Percentiles rank a stretch among this genome's conserved stretches.
phyloP scores from a whole-genome alignment of 805 yeast genomes.

The Nakazawaea populi region DNA sequence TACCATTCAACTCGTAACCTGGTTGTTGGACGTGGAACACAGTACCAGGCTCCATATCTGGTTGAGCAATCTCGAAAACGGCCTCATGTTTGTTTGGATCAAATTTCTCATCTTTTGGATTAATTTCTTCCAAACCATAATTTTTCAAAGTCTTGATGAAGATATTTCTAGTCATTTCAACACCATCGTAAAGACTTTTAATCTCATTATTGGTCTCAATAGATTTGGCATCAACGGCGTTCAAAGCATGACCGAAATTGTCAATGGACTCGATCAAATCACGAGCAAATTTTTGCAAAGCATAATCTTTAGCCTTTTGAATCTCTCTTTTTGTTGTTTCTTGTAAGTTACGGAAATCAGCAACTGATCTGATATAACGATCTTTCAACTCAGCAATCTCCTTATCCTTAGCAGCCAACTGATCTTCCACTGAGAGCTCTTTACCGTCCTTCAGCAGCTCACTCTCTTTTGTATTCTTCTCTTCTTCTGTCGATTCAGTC shows the following conservation, averaged over 20 bases:
- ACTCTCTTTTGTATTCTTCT: constrained; percentile 12
- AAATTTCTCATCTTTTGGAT: constrained; percentile 79
- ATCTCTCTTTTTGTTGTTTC: constrained; percentile 84
- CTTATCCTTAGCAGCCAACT: constrained; percentile 56
- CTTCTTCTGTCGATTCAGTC: constrained; percentile 23
- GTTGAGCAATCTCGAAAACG: constrained; percentile 79
- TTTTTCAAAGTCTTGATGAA: constrained; percentile 76
- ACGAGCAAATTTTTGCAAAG: constrained; percentile 85
- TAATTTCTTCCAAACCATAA: constrained; percentile 77
- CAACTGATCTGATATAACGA: constrained; percentile 74
- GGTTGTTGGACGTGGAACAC: constrained; percentile 89
- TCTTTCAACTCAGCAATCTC: constrained; percentile 81
- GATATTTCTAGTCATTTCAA: constrained; percentile 80
- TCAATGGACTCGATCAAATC: constrained; percentile 87
- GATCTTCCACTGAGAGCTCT: constrained; percentile 32
- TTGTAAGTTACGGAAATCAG: constrained; percentile 90
- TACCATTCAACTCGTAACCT: constrained; percentile 78
- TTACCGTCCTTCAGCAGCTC: constrained; percentile 10
- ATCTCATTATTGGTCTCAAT: constrained; percentile 56
- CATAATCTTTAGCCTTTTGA: constrained; percentile 83
- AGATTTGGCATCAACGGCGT: constrained; percentile 61
- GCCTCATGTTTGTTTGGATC: constrained; percentile 95
- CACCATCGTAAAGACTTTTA: constrained; percentile 77
- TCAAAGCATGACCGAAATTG: constrained; percentile 82
- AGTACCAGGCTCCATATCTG: constrained; percentile 87